A percentile compares a stretch with the other conserved stretches of the same genome.
phyloP scores from a whole-genome alignment of 805 yeast species.

The Cyberlindnera bimundalis region DNA sequence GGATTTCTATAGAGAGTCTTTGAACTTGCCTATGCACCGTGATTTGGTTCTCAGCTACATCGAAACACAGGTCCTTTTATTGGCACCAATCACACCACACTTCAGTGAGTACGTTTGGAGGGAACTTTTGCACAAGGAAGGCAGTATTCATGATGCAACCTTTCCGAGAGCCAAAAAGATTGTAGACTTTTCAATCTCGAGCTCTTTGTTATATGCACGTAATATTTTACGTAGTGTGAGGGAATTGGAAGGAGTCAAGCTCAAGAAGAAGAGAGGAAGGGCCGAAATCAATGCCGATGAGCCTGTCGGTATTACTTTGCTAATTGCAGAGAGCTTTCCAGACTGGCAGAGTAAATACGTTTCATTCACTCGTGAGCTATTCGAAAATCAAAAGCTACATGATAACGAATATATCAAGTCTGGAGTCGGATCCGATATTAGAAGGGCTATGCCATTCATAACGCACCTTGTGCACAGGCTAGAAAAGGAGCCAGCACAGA shows the following conservation, averaged over 20 bases:
- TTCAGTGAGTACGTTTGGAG: conserved; percentile 86
- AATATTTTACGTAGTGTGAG: conserved; percentile 77
- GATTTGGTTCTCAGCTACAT: conserved; percentile 44
- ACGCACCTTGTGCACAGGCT: conserved; percentile 80
- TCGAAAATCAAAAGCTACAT: conserved; percentile 55
- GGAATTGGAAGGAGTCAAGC: conserved; percentile 82
- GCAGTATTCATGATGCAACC: conserved; percentile 64
- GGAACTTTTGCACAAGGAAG: conserved; percentile 65
- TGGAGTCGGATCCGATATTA: conserved; percentile 79
- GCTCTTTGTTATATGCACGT: conserved; percentile 77
- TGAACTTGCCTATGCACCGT: conserved; percentile 72
- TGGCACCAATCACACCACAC: conserved; percentile 95
- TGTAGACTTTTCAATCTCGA: conserved; percentile 55
- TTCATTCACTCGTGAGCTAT: conserved; percentile 71
- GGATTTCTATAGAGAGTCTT: conserved; percentile 89
- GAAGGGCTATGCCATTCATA: conserved; percentile 97
- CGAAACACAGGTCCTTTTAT: conserved; percentile 75
- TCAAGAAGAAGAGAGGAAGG: conserved; percentile 70
- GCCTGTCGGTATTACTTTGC: conserved; percentile 70
- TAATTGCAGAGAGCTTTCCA: conserved; percentile 76
- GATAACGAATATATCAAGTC: conserved; percentile 62
- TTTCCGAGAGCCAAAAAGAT: conserved; percentile 80
- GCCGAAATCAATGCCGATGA: conserved; percentile 68
- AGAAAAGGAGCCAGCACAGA: conserved; percentile 59
- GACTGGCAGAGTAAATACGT: conserved; percentile 86